Percentiles rank a stretch among this genome's conserved stretches.
Evolutionary conservation across 345 rosid species (phyloP).

Genomic region (Draba incana): DNA sequence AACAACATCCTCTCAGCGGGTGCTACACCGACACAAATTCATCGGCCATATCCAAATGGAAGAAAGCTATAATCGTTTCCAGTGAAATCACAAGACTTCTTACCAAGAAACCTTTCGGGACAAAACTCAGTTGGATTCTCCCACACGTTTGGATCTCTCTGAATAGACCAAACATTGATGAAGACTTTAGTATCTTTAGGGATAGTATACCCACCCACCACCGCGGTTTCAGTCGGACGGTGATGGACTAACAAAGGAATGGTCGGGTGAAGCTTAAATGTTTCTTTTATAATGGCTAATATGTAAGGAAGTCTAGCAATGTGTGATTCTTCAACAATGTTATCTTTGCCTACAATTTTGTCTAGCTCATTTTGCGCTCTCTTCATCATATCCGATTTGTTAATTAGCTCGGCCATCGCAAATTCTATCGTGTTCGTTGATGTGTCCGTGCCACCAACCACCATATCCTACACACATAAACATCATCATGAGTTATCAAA

Average conservation of each 20-base stretch:
- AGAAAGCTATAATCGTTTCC: conserved; percentile 59
- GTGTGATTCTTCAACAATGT: conserved; percentile 39
- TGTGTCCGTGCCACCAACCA: conserved; percentile 40
- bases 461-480: conserved; percentile 35
- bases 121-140: conserved; percentile 26
- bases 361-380: conserved; percentile 36
- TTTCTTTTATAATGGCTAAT: conserved; percentile 38
- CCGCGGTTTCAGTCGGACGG: conserved; percentile 15
- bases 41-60: conserved; percentile 81
- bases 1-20: conserved; percentile 78
- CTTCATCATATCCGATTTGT: conserved; percentile 19
- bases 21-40: conserved; percentile 69
- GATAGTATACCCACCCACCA: conserved; percentile 26
- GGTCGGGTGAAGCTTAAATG: conserved; percentile 39
- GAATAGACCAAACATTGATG: conserved; percentile 38
- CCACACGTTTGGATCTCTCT: conserved; percentile 31
- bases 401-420: conserved; percentile 41
- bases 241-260: conserved; percentile 40
- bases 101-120: conserved; percentile 35
- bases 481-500: neutral
- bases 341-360: conserved; percentile 29
- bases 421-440: conserved; percentile 34
- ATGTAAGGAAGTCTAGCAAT: conserved; percentile 37
- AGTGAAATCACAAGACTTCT: conserved; percentile 49
- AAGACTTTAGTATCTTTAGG: conserved; percentile 41